Evolutionary conservation across 2,329 filamentous ascomycete species (phyloP), one percentile per base, ranked within the genome.

Genomic region (Curvularia eragrostidis): DNA sequence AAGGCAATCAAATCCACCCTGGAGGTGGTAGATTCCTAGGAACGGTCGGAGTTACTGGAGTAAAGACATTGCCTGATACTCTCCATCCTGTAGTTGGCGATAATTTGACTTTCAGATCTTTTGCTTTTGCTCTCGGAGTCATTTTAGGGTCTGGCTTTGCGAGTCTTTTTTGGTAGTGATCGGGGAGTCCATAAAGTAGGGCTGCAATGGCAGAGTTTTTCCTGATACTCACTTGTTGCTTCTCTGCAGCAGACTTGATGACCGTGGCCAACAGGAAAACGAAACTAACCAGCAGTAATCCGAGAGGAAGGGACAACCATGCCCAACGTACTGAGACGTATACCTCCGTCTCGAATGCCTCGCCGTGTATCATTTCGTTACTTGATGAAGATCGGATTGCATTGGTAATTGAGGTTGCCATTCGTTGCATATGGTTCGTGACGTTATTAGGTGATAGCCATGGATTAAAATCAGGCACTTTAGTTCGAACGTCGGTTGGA

Each of bases 271-370:
- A 48, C 8, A 75, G 53, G 36, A 75, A 75, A 0, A 66, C 6
- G 0, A 73, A 32, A 18, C 56, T 66, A 1, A 71, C 21, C 1
- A 64, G 0, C 0, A 75, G 56, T 0, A 75, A 46, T 4, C 38
- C 24, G 4, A 73, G 34, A 0, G 73, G 73, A 9, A 74, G 64
- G 0, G 55, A 53, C 0, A 74, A 48, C 72, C 71, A 75, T 3
- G 5, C 59, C 70, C 71, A 74, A 13, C 55, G 44, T 1, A 72
- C 57, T 0, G 10, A 5, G 0, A 75, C 47, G n/a, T 48, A 62
- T 0, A 39, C 66, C n/a, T 61, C 52, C n/a, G 21, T 24, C 0
- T 21, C 51, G 32, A 50, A 72, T 2, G 67, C 64, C 3, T 50
- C 26, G 1, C 65, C 68, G 2, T 0, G 0, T 0, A 65, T 18